Base-by-base conservation (phyloP, 129 eudicot species). In the Helichrysum umbraculigerum region DNA sequence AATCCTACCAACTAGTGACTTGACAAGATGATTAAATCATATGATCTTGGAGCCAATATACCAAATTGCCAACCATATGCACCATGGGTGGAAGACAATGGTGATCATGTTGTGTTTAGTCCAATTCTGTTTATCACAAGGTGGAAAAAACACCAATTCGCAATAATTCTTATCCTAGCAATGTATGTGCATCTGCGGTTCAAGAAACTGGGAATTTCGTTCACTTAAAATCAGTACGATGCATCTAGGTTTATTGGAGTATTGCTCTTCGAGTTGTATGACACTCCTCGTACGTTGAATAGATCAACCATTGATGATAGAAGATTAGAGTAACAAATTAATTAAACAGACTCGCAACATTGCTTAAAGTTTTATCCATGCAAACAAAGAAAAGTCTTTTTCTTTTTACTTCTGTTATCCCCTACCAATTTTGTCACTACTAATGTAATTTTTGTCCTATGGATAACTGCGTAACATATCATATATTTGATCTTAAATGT, bases 1-100 rank as follows among this genome's bases (percentile, higher is more conserved):
- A 60, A 60, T 25, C 68, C 29, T 56, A 61, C 60, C 70, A 61
- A 62, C 78, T 22, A 39, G 28, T 74, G 71, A 75, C 71, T 63
- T 75, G 79, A 75, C 69, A 14, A 41, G 58, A 60, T 8, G 47
- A 44, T 75, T 75, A 20, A 75, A 29, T 75, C 62, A 44, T 75
- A 25, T 15, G 51, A 68, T 32, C 64, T 5, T 44, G 65, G 66
- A 72, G 66, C 67, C 76, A 72, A 56, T 35, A 63, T 62, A n/a
- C n/a, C n/a, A n/a, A n/a, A n/a, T n/a, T n/a, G 63, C 79, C 78
- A 75, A 75, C 72, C 72, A 32, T 62, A 12, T 75, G 79, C 79
- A 75, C 64, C 79, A 64, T 50, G 72, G 64, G 72, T 75, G 79
- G 79, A 75, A 75, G 79, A 75, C 79, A 75, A 75, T 64, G 65